These are phyloP conservation scores for Phanerochaete sordida DNA, from an alignment of 768 basidiomycete species.

Conservation along the genomic window DNA sequence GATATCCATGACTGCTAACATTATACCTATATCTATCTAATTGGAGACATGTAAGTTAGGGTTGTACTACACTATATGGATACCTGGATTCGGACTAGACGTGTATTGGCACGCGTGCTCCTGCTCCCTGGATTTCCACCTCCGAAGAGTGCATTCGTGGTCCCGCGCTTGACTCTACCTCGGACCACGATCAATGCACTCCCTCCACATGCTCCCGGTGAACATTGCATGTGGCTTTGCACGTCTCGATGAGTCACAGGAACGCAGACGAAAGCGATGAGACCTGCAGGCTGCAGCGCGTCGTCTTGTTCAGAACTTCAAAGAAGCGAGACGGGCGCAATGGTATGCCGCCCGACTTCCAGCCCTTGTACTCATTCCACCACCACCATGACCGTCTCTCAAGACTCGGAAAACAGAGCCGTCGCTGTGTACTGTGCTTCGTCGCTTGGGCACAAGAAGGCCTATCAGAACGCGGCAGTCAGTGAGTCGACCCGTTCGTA, in stretches of 20 bases:
- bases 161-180: not conserved
- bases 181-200: not conserved
- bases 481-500: constrained; percentile 44
- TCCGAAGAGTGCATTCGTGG: too few species aligned
- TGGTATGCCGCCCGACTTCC: constrained; percentile 1
- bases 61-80: not conserved
- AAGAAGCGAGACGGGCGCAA: not conserved
- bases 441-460: constrained; percentile 56
- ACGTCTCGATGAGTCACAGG: not conserved
- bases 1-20: constrained; percentile 1
- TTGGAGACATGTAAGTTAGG: not conserved
- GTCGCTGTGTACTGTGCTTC: constrained; percentile 89
- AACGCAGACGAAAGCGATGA: not conserved
- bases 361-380: constrained; percentile 6
- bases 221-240: not conserved
- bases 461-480: constrained; percentile 62
- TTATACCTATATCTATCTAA: constrained; percentile 3
- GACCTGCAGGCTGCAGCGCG: too few species aligned
- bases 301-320: too few species aligned
- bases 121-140: too few species aligned
- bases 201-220: too few species aligned
- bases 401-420: constrained; percentile 23
- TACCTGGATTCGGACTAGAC: not conserved
- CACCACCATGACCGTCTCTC: constrained; percentile 5
- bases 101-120: too few species aligned